Evolutionary conservation across 1,284 basidiomycete genomes (phyloP).

Genomic region (Fomitopsis betulina): DNA sequence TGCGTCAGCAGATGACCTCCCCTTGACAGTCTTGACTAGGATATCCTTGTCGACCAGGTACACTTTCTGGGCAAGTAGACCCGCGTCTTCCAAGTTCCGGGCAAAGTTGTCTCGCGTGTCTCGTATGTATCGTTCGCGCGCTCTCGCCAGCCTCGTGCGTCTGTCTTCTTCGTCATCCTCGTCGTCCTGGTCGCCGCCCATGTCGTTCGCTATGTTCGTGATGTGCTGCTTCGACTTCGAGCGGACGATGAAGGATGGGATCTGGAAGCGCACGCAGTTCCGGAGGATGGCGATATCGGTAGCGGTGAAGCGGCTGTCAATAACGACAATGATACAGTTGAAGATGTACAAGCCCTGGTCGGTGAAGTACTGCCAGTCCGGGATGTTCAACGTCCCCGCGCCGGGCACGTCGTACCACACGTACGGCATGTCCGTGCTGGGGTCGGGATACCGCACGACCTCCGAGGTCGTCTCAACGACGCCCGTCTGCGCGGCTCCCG

Average conservation of each 20-base stretch:
- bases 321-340: neutral
- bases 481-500: neutral
- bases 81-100: neutral
- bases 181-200: neutral
- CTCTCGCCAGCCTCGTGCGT: neutral
- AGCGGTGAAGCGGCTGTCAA: neutral
- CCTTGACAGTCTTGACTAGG: neutral
- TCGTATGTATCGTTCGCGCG: neutral
- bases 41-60: constrained; percentile 4
- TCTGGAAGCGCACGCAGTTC: neutral
- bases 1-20: neutral
- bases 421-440: neutral
- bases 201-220: neutral
- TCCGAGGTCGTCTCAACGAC: neutral
- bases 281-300: constrained; percentile 1
- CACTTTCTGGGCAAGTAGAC: neutral
- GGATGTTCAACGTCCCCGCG: neutral
- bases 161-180: neutral
- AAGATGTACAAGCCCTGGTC: neutral
- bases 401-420: constrained; percentile 2
- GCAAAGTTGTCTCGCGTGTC: constrained; percentile 2
- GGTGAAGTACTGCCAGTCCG: constrained; percentile 1
- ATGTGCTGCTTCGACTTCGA: neutral
- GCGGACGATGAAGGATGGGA: neutral
- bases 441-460: neutral